Evolutionary conservation across 352 stramenopile species (phyloP).

Genomic region (Pythium insidiosum): DNA sequence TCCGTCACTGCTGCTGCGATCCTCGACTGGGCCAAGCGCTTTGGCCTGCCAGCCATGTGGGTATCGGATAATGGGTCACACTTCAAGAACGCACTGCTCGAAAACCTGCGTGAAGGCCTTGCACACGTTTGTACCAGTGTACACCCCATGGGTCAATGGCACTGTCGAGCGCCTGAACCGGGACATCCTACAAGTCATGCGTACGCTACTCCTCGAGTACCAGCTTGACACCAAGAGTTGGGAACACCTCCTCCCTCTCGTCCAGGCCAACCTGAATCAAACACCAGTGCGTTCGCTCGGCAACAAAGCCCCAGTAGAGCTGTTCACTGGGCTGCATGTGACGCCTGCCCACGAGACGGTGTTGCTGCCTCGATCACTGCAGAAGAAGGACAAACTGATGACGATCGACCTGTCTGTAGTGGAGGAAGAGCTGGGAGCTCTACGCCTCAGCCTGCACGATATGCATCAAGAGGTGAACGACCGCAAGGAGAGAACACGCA

Average conservation of each 20-base stretch:
- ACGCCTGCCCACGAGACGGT: conserved; percentile 1
- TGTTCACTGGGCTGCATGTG: conserved; percentile 11
- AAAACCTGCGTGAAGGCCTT: not conserved
- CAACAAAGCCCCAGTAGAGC: conserved; percentile 7
- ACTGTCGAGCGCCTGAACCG: conserved; percentile 11
- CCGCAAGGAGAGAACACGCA: conserved; percentile 1
- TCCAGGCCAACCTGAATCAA: conserved; percentile 13
- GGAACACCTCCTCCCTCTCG: too few species aligned
- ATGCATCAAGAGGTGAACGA: conserved; percentile 4
- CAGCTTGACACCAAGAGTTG: too few species aligned
- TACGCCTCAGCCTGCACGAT: not conserved
- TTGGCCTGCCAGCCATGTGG: conserved; percentile 1
- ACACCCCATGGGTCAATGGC: too few species aligned
- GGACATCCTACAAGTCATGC: conserved; percentile 11
- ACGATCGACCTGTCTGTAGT: not conserved
- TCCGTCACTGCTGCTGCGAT: not conserved
- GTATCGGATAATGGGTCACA: conserved; percentile 5
- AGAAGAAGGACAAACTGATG: conserved; percentile 2
- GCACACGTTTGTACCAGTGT: conserved; percentile 6
- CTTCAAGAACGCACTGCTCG: conserved; percentile 11
- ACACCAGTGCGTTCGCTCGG: conserved; percentile 6
- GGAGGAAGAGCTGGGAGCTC: conserved; percentile 1
- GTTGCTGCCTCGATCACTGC: not conserved
- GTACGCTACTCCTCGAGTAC: too few species aligned
- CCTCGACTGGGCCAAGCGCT: conserved; percentile 6